Percentiles rank a stretch among this genome's conserved stretches.
These are phyloP conservation scores for Alternaria consortialis DNA, from an alignment of 2,329 filamentous ascomycete species.

Conservation along the genomic window DNA sequence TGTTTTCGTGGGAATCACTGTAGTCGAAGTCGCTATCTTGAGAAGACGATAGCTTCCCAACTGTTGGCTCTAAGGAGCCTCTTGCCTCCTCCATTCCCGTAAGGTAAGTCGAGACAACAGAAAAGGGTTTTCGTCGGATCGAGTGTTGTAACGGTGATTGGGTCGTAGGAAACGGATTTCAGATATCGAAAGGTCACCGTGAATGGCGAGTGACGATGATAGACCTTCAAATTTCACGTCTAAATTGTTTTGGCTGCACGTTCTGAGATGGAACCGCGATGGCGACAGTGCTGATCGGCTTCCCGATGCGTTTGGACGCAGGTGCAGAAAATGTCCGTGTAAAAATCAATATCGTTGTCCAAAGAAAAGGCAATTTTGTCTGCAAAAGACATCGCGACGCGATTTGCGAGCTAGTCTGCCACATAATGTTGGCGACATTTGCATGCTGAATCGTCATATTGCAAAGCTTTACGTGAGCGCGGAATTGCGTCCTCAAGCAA, in stretches of 20 bases:
- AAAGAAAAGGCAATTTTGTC: neutral
- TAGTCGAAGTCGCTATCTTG: neutral
- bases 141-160: neutral
- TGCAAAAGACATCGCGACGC: neutral
- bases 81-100: neutral
- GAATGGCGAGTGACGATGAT: neutral
- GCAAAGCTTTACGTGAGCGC: conserved; percentile 21
- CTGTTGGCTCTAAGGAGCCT: neutral
- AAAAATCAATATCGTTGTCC: neutral
- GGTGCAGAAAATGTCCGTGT: neutral
- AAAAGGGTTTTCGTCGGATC: neutral
- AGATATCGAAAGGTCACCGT: neutral
- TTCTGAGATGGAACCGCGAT: conserved; percentile 2
- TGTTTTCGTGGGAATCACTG: neutral
- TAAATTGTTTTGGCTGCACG: neutral
- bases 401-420: neutral
- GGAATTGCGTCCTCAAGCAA: conserved; percentile 9
- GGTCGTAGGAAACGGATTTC: neutral
- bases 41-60: neutral
- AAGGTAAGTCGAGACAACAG: neutral
- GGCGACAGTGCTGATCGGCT: neutral
- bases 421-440: neutral
- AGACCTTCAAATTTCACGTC: neutral
- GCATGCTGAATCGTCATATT: conserved; percentile 4
- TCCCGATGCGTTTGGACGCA: neutral